phyloP scores from a whole-genome alignment of 163 green algal species.

The Scenedesmus sp. region DNA sequence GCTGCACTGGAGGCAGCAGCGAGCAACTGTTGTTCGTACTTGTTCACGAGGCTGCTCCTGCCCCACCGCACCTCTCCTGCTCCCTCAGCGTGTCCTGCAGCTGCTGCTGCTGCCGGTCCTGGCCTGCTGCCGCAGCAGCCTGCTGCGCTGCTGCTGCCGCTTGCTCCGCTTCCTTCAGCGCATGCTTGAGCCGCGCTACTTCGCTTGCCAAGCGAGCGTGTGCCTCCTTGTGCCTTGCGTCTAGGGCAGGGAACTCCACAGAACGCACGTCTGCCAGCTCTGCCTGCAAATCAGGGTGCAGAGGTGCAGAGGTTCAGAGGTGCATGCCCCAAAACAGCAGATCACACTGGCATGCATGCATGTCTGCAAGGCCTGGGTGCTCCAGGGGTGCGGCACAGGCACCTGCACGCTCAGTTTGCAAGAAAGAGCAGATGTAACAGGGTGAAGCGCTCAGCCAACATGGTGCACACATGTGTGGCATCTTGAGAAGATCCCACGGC shows the following conservation, averaged over 20 bases:
- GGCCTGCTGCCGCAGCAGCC: slow-evolving; percentile 7
- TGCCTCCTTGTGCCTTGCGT: slow-evolving; percentile 37
- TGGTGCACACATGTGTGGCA: no score
- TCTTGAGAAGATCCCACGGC: no score
- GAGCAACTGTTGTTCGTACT: background rate
- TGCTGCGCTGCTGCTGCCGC: background rate
- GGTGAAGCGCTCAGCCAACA: no score
- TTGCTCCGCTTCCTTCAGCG: slow-evolving; percentile 49
- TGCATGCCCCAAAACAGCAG: background rate
- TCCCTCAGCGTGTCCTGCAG: slow-evolving; percentile 28
- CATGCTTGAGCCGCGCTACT: slow-evolving; percentile 34
- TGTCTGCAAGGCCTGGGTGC: no score
- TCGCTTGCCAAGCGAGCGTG: background rate
- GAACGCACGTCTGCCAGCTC: slow-evolving; percentile 21
- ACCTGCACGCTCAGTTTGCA: slow-evolving; percentile 20
- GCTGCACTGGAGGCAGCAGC: no score
- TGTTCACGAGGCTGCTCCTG: no score
- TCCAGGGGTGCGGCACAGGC: no score
- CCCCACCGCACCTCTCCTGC: slow-evolving; percentile 18
- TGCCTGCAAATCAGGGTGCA: background rate
- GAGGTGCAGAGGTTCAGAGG: background rate
- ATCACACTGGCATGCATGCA: background rate
- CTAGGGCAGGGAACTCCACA: slow-evolving; percentile 1
- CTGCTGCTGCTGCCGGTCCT: slow-evolving; percentile 15
- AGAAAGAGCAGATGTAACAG: background rate